Conservation (phyloP, 352 stramenopile genomes). For the Globisporangium camurandrum region DNA sequence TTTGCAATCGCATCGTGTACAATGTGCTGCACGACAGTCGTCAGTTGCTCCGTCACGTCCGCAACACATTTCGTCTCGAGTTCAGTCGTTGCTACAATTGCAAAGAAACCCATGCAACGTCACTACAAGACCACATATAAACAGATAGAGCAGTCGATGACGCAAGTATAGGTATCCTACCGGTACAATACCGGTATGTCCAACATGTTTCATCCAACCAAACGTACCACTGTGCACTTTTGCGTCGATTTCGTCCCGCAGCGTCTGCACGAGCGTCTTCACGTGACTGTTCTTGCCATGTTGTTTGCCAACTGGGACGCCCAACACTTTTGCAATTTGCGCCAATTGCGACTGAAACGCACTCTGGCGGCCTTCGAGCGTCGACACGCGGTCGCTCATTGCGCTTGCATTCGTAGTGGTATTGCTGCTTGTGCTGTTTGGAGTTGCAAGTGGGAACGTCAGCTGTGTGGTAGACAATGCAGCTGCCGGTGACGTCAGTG, state of each 20-base stretch:
- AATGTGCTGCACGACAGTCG: slow-evolving; percentile 5
- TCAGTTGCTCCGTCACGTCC: slow-evolving; percentile 19
- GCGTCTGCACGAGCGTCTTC: slow-evolving; percentile 66
- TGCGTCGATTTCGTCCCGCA: slow-evolving; percentile 59
- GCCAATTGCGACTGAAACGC: slow-evolving; percentile 77
- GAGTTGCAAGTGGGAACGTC: slow-evolving; percentile 13
- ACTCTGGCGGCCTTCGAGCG: slow-evolving; percentile 63
- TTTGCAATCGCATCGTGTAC: slow-evolving; percentile 13
- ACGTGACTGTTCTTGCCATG: slow-evolving; percentile 58
- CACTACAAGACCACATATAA: slow-evolving; percentile 3
- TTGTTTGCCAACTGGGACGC: slow-evolving; percentile 57
- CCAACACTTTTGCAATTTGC: slow-evolving; percentile 67
- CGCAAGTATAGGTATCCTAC: no score
- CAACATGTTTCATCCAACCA: no score
- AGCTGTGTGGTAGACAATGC: slow-evolving; percentile 9
- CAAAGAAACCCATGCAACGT: not conserved
- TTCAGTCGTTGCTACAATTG: slow-evolving; percentile 17
- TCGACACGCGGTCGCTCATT: slow-evolving; percentile 67
- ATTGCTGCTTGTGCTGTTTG: slow-evolving; percentile 1
- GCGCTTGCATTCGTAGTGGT: slow-evolving; percentile 19
- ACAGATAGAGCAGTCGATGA: no score
- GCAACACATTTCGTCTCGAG: slow-evolving; percentile 22
- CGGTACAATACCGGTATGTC: no score
- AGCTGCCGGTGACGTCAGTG: slow-evolving; percentile 11
- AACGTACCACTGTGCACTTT: slow-evolving; percentile 40